Base-by-base conservation (phyloP, 2,329 filamentous ascomycete species). In the Xylaria sp. region DNA sequence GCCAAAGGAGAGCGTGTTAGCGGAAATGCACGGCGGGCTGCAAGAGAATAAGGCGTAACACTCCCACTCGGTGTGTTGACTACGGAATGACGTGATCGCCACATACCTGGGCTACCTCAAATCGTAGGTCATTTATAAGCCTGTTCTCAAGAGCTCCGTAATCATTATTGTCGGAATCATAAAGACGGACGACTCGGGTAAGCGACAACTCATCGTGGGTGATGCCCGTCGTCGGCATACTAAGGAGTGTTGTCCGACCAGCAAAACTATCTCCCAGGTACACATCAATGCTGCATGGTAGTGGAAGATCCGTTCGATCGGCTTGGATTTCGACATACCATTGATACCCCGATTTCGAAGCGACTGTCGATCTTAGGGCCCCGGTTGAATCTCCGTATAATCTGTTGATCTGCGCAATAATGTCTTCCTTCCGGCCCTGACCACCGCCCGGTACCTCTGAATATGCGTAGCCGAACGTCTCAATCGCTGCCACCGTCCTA, bases 371-470 rank as follows among this genome's bases (percentile, higher is more conserved):
- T 4, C 41, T 46, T n/a, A 19, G 21, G 6, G 19, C 19, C 38
- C 23, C 27, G 40, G 37, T 19, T n/a, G 43, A 11, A 15, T 48
- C 21, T 33, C 73, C 73, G 67, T 82, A 83, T 3, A 93, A 74
- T 0, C 75, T 79, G 59, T 85, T 80, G 11, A 90, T 83, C 6
- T 87, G 83, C 0, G 85, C 82, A 37, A 85, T 82, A 31, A 92
- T 79, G 67, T 89, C 88, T 62, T 83, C 83, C 60, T 83, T 83
- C 31, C 82, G 80, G 44, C 92, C 73, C 68, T 88, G 80, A 56
- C 86, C 73, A 67, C 87, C 80, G 60, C 86, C 80, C 1, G 84
- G 76, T 3, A 82, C 82, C 58, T 79, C 77, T 2, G 72, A 73
- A 63, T 79, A 79, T 4, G 75, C 78, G 68, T 81, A 80, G 19